phyloP scores from a whole-genome alignment of 2,329 filamentous ascomycete species.

The Hypoxylon sp. region DNA sequence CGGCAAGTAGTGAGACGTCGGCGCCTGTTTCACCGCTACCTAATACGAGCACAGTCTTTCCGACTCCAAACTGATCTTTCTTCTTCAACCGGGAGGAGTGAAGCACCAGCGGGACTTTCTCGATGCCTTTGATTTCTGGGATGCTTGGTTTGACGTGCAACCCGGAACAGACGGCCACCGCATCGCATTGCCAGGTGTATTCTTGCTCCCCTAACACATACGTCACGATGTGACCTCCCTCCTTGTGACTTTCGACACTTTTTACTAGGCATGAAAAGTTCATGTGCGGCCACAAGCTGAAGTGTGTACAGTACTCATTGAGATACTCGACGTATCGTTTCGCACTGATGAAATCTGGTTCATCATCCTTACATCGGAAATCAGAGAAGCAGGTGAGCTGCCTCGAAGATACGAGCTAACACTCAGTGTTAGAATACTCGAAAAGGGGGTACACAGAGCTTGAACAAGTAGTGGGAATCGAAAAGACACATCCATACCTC shows the following conservation, averaged over 20 bases:
- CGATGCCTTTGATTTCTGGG: constrained; percentile 58
- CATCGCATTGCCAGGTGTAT: constrained; percentile 59
- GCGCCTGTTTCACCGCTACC: constrained; percentile 64
- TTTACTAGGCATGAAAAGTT: constrained; percentile 54
- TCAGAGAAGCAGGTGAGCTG: constrained; percentile 64
- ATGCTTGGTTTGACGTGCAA: constrained; percentile 61
- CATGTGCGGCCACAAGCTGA: constrained; percentile 58
- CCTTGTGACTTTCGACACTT: constrained; percentile 43
- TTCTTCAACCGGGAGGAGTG: constrained; percentile 63
- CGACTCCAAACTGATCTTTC: constrained; percentile 59
- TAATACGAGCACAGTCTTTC: constrained; percentile 60
- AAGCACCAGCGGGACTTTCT: constrained; percentile 55
- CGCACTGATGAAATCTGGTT: constrained; percentile 62
- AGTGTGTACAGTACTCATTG: constrained; percentile 57
- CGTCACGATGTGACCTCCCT: constrained; percentile 45
- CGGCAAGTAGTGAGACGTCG: constrained; percentile 62
- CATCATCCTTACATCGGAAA: constrained; percentile 58
- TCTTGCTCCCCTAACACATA: constrained; percentile 30
- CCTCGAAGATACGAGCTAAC: constrained; percentile 60
- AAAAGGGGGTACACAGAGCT: background rate
- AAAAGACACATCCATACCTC: constrained; percentile 50
- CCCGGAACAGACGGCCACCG: constrained; percentile 63
- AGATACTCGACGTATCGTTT: constrained; percentile 61
- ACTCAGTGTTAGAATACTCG: constrained; percentile 6
- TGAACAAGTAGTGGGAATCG: background rate